Evolutionary conservation across 2,329 filamentous ascomycete species (phyloP), one percentile per base, ranked within the genome.

Genomic region (Penicillium sp.): DNA sequence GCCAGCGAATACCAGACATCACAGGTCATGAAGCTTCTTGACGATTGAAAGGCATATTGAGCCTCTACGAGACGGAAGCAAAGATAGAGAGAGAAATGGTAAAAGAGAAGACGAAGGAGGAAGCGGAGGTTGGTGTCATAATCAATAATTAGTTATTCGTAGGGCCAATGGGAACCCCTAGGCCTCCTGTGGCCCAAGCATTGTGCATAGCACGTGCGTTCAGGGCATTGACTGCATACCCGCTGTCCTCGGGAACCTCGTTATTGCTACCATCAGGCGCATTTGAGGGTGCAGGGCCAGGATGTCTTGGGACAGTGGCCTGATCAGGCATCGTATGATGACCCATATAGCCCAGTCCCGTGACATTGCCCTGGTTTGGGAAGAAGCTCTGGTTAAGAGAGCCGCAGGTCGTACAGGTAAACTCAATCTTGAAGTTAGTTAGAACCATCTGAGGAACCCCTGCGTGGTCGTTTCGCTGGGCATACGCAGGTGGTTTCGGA

Each of bases 401-500:
- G 26, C 76, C 76, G 48, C 76, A 78, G 1, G 73, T 71, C 6
- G 73, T 75, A 54, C 76, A 78, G 6, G 75, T 75, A 28, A 78
- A 78, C 49, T 78, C 76, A 43, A 78, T 76, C 59, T 77, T 78
- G 59, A 78, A 76, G 43, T 76, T 74, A 10, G 74, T 73, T 6
- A 77, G 65, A 33, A 74, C 65, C 48, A 75, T 63, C 45, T 75
- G 73, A 10, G 75, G 61, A 16, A 69, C 66, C 10, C 64, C 62
- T 43, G 68, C 60, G 54, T 74, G 72, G 22, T 71, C 68, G 57
- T 53, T 58, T n/a, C 65, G 62, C 16, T 65, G 62, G n/a, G 65
- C 57, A 35, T 71, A 73, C 30, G 62, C 60, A 6, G 68, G 65
- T 35, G 62, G 65, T 57, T 72, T 72, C 28, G 69, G 64, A 22